Evolutionary conservation across 331 rosid species (phyloP).

Genomic region (Rhamnella rubrinervis): DNA sequence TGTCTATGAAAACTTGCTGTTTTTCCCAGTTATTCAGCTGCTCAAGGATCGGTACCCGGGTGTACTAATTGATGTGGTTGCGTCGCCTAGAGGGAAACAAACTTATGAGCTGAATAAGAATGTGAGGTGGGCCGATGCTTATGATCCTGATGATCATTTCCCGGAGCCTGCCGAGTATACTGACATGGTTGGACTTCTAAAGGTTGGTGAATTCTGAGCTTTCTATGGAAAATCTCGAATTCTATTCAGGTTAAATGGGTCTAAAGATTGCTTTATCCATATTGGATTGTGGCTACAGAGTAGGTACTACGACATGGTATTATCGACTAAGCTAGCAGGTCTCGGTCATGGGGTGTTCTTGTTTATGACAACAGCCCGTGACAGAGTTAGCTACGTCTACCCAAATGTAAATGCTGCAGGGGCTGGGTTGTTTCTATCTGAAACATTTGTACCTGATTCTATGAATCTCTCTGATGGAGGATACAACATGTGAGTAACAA

Average conservation of each 20-base stretch:
- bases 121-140: conserved; percentile 75
- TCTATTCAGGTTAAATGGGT: not conserved
- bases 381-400: conserved; percentile 76
- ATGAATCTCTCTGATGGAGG: conserved; percentile 87
- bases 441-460: conserved; percentile 63
- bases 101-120: conserved; percentile 74
- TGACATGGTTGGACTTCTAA: conserved; percentile 73
- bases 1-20: conserved; percentile 75
- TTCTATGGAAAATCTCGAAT: not conserved
- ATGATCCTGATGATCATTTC: conserved; percentile 64
- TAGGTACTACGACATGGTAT: conserved; percentile 93
- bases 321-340: conserved; percentile 88
- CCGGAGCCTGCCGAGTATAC: conserved; percentile 80
- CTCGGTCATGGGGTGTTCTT: conserved; percentile 82
- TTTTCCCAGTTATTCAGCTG: conserved; percentile 72
- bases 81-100: conserved; percentile 76
- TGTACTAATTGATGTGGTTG: conserved; percentile 63
- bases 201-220: conserved; percentile 40
- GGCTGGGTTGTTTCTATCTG: conserved; percentile 74
- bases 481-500: conserved; percentile 64
- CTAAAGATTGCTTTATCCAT: not conserved
- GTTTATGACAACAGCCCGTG: conserved; percentile 86
- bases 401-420: conserved; percentile 96
- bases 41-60: conserved; percentile 85
- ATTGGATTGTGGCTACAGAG: conserved; percentile 41